These are phyloP conservation scores for Aspergillus baeticus DNA, from an alignment of 495 filamentous ascomycete genomes.

Conservation along the genomic window DNA sequence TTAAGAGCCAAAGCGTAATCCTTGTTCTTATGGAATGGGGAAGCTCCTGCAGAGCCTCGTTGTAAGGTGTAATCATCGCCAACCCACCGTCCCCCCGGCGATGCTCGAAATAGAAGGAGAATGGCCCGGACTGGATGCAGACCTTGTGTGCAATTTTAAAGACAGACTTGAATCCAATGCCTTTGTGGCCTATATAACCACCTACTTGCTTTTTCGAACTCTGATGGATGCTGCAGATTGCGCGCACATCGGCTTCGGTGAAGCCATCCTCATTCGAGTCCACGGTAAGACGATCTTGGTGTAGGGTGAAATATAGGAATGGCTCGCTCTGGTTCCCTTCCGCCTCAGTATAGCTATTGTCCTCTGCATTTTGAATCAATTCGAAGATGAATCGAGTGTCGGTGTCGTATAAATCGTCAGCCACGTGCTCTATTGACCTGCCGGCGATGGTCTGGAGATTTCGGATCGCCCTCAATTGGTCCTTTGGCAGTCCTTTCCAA, in stretches of 20 bases:
- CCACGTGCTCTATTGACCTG: too few relatives aligned
- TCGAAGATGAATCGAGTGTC: conserved; percentile 6
- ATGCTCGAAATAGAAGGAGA: conserved; percentile 2
- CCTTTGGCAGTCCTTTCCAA: too few relatives aligned
- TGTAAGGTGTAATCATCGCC: conserved; percentile 1
- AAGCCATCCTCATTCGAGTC: conserved; percentile 7
- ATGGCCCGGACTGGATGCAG: not conserved
- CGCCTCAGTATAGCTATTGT: not conserved
- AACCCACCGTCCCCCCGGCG: not conserved
- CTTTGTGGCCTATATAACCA: conserved; percentile 8
- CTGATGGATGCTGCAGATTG: conserved; percentile 1
- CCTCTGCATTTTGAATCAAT: conserved; percentile 7
- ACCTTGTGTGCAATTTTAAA: conserved; percentile 5
- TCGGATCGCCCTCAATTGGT: too few relatives aligned
- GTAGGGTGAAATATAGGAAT: not conserved
- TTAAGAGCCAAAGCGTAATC: not conserved
- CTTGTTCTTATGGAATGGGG: not conserved
- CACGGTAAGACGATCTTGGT: not conserved
- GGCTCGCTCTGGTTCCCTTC: not conserved
- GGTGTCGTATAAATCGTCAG: not conserved
- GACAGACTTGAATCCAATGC: conserved; percentile 7
- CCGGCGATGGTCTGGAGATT: too few relatives aligned
- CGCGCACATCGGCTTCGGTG: not conserved
- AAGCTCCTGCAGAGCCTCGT: not conserved
- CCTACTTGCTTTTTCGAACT: not conserved